phyloP scores from a whole-genome alignment of 1,139 yeast genomes.

The Pichia sp. region DNA sequence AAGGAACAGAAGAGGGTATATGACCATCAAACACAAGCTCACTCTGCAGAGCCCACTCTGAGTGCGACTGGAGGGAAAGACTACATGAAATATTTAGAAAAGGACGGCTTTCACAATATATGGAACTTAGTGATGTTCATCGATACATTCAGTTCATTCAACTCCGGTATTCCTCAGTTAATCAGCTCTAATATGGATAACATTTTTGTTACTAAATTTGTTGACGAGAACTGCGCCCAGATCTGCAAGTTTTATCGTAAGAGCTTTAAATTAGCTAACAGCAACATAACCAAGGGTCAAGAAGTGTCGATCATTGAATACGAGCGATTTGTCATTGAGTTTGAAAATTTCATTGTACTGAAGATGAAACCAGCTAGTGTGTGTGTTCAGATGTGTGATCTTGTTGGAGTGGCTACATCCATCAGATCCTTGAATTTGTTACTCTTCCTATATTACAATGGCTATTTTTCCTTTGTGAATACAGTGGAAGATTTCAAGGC shows the following conservation, averaged over 20 bases:
- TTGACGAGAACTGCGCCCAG: slow-evolving; percentile 8
- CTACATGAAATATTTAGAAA: slow-evolving; percentile 9
- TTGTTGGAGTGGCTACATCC: slow-evolving; percentile 10
- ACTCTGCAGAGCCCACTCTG: too few species aligned
- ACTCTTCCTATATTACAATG: slow-evolving; percentile 10
- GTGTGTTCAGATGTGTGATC: slow-evolving; percentile 9
- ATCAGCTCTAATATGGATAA: slow-evolving; percentile 9
- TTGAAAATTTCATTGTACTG: slow-evolving; percentile 14
- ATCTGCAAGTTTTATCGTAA: slow-evolving; percentile 12
- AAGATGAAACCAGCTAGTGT: slow-evolving; percentile 9
- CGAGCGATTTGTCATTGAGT: slow-evolving; percentile 16
- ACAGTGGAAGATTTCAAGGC: slow-evolving; percentile 3
- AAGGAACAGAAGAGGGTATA: too few species aligned
- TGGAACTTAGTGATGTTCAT: slow-evolving; percentile 16
- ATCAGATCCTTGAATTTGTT: slow-evolving; percentile 10
- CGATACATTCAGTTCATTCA: slow-evolving; percentile 19
- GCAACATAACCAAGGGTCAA: background rate
- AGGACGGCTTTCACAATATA: slow-evolving; percentile 15
- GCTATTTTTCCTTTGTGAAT: slow-evolving; percentile 9
- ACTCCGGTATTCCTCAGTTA: slow-evolving; percentile 19
- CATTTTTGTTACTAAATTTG: slow-evolving; percentile 3
- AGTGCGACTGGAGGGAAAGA: too few species aligned
- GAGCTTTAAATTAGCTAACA: slow-evolving; percentile 12
- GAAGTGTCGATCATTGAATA: slow-evolving; percentile 10
- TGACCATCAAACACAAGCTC: too few species aligned